Conservation (phyloP, 371 early-diverging fungal species). For the Cokeromyces recurvatus region DNA sequence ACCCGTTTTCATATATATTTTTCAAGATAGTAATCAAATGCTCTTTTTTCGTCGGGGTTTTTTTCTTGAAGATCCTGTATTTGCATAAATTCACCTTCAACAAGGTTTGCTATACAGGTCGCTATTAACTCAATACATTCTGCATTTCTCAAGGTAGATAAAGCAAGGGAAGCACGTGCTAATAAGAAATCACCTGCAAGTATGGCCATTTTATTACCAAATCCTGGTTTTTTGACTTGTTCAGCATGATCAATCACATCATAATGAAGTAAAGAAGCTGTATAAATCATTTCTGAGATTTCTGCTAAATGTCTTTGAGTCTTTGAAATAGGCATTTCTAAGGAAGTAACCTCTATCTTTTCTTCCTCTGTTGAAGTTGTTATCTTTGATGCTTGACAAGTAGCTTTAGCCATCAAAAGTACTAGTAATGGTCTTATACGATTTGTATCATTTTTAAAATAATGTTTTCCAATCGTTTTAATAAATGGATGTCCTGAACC, state of each 20-base stretch:
- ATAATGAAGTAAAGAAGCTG: slow-evolving; percentile 92
- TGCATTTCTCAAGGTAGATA: slow-evolving; percentile 82
- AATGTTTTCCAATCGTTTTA: slow-evolving; percentile 84
- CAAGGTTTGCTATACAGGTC: slow-evolving; percentile 88
- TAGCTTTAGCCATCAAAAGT: slow-evolving; percentile 84
- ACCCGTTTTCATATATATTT: slow-evolving; percentile 96
- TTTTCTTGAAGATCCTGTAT: slow-evolving; percentile 63
- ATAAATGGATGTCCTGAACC: slow-evolving; percentile 86
- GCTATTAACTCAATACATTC: slow-evolving; percentile 92
- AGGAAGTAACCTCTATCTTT: neutral
- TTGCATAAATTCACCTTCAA: slow-evolving; percentile 97
- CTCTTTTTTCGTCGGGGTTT: slow-evolving; percentile 15
- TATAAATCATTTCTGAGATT: slow-evolving; percentile 96
- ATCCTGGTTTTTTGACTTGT: slow-evolving; percentile 77
- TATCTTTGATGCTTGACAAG: slow-evolving; percentile 30
- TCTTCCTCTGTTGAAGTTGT: slow-evolving; percentile 21
- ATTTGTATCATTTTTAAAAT: slow-evolving; percentile 84
- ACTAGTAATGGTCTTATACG: slow-evolving; percentile 92
- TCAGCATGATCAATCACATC: slow-evolving; percentile 89
- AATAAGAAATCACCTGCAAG: slow-evolving; percentile 93
- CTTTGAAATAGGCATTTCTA: slow-evolving; percentile 61
- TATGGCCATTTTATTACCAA: slow-evolving; percentile 97
- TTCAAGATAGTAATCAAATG: slow-evolving; percentile 79
- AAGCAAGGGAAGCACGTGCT: slow-evolving; percentile 87
- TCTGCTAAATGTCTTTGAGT: slow-evolving; percentile 92